phyloP scores from a whole-genome alignment of 1,284 basidiomycete species.

The Flammula alnicola region DNA sequence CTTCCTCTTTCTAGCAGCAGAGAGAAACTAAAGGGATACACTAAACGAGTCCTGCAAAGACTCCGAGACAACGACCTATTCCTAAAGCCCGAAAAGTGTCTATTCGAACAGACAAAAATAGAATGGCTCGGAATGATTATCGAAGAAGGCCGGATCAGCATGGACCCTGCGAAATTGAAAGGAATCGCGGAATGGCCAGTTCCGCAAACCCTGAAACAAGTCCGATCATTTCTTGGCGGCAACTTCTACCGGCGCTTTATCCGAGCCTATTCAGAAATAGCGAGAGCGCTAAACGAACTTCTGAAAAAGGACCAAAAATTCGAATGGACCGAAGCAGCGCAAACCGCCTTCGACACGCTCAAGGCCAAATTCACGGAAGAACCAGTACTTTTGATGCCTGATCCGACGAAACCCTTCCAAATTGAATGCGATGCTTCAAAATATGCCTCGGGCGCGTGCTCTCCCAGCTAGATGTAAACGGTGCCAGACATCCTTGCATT shows the following conservation, averaged over 20 bases:
- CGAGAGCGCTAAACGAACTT: conserved; percentile 20
- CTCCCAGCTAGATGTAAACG: conserved; percentile 24
- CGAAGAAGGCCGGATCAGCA: conserved; percentile 15
- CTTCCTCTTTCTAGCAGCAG: not conserved
- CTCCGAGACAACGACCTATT: conserved; percentile 10
- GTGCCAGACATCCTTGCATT: conserved; percentile 34
- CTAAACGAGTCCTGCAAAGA: not conserved
- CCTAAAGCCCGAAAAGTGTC: conserved; percentile 27
- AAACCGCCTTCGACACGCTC: conserved; percentile 23
- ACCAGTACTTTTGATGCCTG: conserved; percentile 27
- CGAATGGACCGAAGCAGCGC: conserved; percentile 15
- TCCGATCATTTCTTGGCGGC: conserved; percentile 33
- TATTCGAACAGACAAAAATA: conserved; percentile 21
- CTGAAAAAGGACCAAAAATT: conserved; percentile 18
- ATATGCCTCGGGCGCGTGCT: conserved; percentile 36
- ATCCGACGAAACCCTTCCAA: conserved; percentile 24
- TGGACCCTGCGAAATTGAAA: conserved; percentile 23
- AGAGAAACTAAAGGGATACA: not conserved
- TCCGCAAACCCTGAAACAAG: conserved; percentile 26
- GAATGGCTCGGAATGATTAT: conserved; percentile 30
- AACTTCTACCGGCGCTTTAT: conserved; percentile 46
- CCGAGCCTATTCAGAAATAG: conserved; percentile 29
- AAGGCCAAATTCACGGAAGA: conserved; percentile 29
- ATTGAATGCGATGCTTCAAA: conserved; percentile 35
- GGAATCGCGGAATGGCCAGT: conserved; percentile 26